Evolutionary conservation across 1,139 yeast genomes (phyloP).

Genomic region (Nakaseomyces nivariensis): DNA sequence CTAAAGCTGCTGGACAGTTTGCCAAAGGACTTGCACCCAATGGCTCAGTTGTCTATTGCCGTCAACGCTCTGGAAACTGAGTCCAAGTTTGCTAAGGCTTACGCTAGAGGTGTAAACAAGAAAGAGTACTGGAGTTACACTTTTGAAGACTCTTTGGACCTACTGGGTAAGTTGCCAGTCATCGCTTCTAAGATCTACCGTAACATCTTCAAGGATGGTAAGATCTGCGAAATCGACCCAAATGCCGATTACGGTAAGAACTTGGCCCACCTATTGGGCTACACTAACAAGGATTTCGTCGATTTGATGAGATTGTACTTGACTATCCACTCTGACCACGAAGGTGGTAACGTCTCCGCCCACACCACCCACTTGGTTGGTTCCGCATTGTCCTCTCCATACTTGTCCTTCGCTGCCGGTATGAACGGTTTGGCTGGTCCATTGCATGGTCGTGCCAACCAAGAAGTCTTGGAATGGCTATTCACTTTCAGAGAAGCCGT

Average conservation of each 20-base stretch:
- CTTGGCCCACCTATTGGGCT: slow-evolving; percentile 77
- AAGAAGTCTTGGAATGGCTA: slow-evolving; percentile 36
- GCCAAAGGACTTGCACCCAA: slow-evolving; percentile 53
- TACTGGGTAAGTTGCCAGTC: slow-evolving; percentile 57
- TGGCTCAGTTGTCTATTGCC: slow-evolving; percentile 64
- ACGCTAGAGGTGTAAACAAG: slow-evolving; percentile 58
- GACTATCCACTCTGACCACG: slow-evolving; percentile 39
- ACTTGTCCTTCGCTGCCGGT: slow-evolving; percentile 35
- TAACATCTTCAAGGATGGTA: slow-evolving; percentile 45
- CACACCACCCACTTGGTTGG: slow-evolving; percentile 38
- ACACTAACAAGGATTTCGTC: slow-evolving; percentile 33
- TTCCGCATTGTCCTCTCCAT: slow-evolving; percentile 35
- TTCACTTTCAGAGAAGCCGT: slow-evolving; percentile 30
- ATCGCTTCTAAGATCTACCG: slow-evolving; percentile 60
- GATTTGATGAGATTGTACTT: slow-evolving; percentile 36
- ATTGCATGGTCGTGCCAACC: slow-evolving; percentile 37
- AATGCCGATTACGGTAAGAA: slow-evolving; percentile 86
- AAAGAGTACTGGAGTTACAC: slow-evolving; percentile 61
- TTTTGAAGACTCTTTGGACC: slow-evolving; percentile 53
- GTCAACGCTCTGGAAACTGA: slow-evolving; percentile 51
- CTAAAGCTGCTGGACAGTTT: slow-evolving; percentile 42
- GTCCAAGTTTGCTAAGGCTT: slow-evolving; percentile 58
- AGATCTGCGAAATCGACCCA: slow-evolving; percentile 56
- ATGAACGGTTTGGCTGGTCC: slow-evolving; percentile 39
- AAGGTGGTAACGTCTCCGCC: slow-evolving; percentile 40